phyloP scores from a whole-genome alignment of 805 yeast genomes.

The Ogataea methanolica region DNA sequence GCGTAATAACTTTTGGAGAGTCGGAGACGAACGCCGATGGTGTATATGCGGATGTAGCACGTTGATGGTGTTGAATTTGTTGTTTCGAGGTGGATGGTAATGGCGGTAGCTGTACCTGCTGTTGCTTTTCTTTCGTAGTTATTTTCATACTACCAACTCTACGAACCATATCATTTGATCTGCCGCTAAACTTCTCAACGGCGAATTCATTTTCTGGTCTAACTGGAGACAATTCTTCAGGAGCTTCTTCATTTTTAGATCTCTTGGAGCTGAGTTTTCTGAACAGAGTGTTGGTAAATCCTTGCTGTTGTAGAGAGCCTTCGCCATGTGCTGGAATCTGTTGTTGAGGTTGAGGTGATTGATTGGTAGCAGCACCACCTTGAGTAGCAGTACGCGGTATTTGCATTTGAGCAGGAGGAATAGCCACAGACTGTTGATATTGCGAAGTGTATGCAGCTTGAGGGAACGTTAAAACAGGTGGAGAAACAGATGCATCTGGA shows the following conservation, averaged over 20 bases:
- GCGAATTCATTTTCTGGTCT: conserved; percentile 8
- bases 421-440: conserved; percentile 21
- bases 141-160: conserved; percentile 59
- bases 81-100: conserved; percentile 24
- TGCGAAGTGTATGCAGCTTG: conserved; percentile 41
- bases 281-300: conserved; percentile 25
- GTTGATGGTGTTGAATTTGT: conserved; percentile 29
- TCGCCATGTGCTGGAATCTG: conserved; percentile 16
- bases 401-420: conserved; percentile 19
- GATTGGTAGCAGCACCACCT: conserved; percentile 4
- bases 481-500: conserved; percentile 31
- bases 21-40: conserved; percentile 26
- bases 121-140: conserved; percentile 51
- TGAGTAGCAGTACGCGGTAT: conserved; percentile 12
- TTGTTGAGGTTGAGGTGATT: conserved; percentile 14
- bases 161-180: conserved; percentile 35
- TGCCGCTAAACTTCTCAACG: conserved; percentile 11
- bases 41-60: conserved; percentile 35
- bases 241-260: conserved; percentile 11
- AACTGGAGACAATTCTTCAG: conserved; percentile 17
- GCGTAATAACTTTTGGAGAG: conserved; percentile 22
- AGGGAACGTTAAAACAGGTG: conserved; percentile 31
- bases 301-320: conserved; percentile 12
- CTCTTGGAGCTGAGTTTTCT: conserved; percentile 32
- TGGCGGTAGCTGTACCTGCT: conserved; percentile 25